These are phyloP conservation scores for Sonneratia alba DNA, from an alignment of 345 rosid genomes.

Conservation along the genomic window DNA sequence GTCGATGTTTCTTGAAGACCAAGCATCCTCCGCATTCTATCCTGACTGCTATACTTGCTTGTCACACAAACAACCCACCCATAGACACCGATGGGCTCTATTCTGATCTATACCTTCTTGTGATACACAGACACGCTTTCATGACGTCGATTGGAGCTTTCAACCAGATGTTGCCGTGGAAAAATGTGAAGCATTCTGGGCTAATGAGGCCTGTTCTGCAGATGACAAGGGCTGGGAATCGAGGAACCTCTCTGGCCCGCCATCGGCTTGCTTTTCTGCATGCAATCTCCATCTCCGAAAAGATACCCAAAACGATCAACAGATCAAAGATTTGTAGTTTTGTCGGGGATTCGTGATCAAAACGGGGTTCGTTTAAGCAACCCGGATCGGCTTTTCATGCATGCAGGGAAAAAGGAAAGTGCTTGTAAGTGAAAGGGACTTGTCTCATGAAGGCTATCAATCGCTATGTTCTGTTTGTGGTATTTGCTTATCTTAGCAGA, in stretches of 20 bases:
- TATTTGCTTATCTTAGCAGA: constrained; percentile 54
- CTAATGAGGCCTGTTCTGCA: constrained; percentile 18
- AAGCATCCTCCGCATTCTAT: too few species aligned
- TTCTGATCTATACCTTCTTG: neutral
- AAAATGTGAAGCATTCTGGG: neutral
- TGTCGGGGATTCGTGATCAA: too few species aligned
- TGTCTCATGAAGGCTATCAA: constrained; percentile 94
- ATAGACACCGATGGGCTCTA: neutral
- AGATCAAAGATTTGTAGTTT: neutral
- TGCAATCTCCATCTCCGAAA: constrained; percentile 75
- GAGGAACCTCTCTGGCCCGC: constrained; percentile 82
- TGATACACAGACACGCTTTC: neutral
- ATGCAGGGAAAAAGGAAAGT: neutral
- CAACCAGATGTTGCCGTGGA: neutral
- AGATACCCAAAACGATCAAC: neutral
- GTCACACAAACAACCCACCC: too few species aligned
- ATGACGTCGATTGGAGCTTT: neutral
- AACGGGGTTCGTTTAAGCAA: neutral
- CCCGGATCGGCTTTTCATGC: neutral
- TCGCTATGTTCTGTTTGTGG: constrained; percentile 66
- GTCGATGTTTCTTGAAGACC: too few species aligned
- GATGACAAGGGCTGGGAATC: constrained; percentile 40
- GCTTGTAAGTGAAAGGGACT: constrained; percentile 7
- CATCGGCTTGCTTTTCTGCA: constrained; percentile 63
- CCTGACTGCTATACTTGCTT: too few species aligned